Evolutionary conservation across 768 basidiomycete species (phyloP).

Genomic region (Rhodocollybia butyracea): DNA sequence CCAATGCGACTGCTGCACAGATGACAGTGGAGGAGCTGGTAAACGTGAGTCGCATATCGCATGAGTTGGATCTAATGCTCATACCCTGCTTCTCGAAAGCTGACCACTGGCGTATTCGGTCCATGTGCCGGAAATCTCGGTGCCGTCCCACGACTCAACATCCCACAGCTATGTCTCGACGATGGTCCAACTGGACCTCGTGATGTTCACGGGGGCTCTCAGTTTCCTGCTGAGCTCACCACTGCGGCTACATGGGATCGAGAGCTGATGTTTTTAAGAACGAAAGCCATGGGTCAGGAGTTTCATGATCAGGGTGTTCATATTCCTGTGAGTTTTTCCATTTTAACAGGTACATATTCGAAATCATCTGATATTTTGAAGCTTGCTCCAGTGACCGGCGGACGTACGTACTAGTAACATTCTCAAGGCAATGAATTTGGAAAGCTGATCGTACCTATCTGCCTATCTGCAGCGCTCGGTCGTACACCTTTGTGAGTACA

Average conservation of each 20-base stretch:
- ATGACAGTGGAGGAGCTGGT: not conserved
- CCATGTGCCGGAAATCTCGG: not conserved
- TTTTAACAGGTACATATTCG: not conserved
- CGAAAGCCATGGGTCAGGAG: slow-evolving; percentile 42
- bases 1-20: not conserved
- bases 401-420: slow-evolving; percentile 5
- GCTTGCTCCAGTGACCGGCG: slow-evolving; percentile 26
- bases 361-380: not conserved
- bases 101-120: not conserved
- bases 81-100: not conserved
- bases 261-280: slow-evolving; percentile 40
- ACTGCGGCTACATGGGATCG: slow-evolving; percentile 25
- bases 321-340: slow-evolving; percentile 21
- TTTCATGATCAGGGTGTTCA: slow-evolving; percentile 44
- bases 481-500: not conserved
- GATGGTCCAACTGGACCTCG: slow-evolving; percentile 4
- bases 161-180: not conserved
- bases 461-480: not conserved
- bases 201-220: not conserved
- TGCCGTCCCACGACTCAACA: slow-evolving; percentile 3
- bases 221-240: slow-evolving; percentile 2
- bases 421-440: not conserved
- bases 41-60: not conserved
- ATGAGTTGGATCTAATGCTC: not conserved
- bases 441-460: no score